Conservation (phyloP, 73 alveolate species). For the Tetrahymena elliotti region DNA sequence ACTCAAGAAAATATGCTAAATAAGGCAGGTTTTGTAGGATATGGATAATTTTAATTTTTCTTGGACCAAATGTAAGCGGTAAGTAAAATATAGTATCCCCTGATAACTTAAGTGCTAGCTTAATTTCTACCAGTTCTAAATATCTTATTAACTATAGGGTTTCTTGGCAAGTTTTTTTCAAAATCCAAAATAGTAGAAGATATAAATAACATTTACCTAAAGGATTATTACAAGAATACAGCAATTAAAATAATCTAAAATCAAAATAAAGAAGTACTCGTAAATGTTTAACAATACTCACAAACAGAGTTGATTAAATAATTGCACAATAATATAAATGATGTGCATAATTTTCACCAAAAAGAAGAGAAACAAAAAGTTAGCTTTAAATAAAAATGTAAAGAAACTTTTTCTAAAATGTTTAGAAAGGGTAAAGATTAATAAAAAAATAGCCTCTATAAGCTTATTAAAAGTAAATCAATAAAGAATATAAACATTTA, state of each 20-base stretch:
- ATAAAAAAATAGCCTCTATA: not conserved
- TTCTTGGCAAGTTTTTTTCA: not conserved
- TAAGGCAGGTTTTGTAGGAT: not conserved
- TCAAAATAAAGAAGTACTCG: not conserved
- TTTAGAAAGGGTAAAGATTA: not conserved
- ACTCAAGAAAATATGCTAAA: not conserved
- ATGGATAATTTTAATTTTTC: not conserved
- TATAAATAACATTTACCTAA: not conserved
- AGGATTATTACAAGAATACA: not conserved
- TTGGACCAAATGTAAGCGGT: not conserved
- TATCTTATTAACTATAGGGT: not conserved
- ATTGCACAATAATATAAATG: not conserved
- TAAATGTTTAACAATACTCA: not conserved
- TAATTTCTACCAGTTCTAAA: not conserved
- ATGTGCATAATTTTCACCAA: not conserved
- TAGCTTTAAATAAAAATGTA: not conserved
- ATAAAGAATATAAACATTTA: not conserved
- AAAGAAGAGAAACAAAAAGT: not conserved
- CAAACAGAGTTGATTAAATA: not conserved
- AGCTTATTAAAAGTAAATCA: not conserved
- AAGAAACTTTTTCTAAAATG: not conserved
- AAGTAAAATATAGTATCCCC: not conserved
- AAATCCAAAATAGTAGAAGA: not conserved
- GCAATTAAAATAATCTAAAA: not conserved
- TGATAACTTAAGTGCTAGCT: not conserved